Evolutionary conservation across 345 rosid genomes (phyloP), one percentile per base, ranked within the genome.

Genomic region (Isatis tinctoria): DNA sequence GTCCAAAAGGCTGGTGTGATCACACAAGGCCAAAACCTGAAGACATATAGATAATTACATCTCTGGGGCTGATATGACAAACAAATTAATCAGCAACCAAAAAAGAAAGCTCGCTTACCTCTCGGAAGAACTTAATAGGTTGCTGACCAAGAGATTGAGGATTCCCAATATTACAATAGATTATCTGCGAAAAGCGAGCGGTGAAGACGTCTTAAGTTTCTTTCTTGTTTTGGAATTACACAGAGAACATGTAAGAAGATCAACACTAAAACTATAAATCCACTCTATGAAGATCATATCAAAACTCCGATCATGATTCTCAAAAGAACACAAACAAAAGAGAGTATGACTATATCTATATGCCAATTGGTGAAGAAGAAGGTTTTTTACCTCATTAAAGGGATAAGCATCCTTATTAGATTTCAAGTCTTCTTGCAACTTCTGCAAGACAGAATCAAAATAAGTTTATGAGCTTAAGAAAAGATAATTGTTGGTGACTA

Each of bases 141-240:
- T 62, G 85, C 80, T 91, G 98, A 69, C 91, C 95, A 78, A 91
- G 97, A 75, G 97, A 86, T 63, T 94, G 96, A 33, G 96, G 98
- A 80, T 94, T 90, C 54, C 98, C 98, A 48, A 94, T 90, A 58
- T 94, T 90, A 82, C 97, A 91, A 82, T 90, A 88, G 47, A 94
- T 82, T 32, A 94, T 91, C 98, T 91, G 83, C 49, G 8, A 67
- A 49, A 59, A 26, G 6, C 18, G 3, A 22, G n/a, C n/a, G n/a
- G n/a, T n/a, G n/a, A n/a, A n/a, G 1, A 33, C 11, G 24, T 43
- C 1, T 22, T 63, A 57, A 44, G 36, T 47, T 52, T 33, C 36
- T 36, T 60, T 30, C 32, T 66, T 33, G 9, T 28, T 45, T n/a
- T 14, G 22, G 4, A 36, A 26, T 13, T 10, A 65, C 6, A 49